Evolutionary conservation across 352 stramenopile genomes (phyloP).

Genomic region (Phytophthora crassamura): DNA sequence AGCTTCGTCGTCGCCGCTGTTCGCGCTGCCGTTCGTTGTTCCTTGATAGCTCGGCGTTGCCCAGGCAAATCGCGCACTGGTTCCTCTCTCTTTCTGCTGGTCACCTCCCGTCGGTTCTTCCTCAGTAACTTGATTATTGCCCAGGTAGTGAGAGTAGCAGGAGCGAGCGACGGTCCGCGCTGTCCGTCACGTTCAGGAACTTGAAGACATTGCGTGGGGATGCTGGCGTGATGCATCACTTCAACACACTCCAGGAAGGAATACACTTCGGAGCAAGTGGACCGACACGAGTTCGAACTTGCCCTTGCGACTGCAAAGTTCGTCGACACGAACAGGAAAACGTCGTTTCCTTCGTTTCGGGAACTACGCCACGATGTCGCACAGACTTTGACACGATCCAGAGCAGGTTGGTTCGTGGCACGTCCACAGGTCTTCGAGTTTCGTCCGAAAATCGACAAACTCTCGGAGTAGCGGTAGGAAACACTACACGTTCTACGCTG

Average conservation of each 20-base stretch:
- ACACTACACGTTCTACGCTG: constrained; percentile 48
- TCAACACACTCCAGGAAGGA: constrained; percentile 64
- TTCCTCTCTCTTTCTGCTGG: constrained; percentile 17
- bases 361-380: constrained; percentile 63
- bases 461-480: constrained; percentile 58
- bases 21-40: constrained; percentile 8
- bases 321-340: constrained; percentile 35
- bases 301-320: constrained; percentile 48
- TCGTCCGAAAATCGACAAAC: constrained; percentile 50
- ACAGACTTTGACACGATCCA: constrained; percentile 64
- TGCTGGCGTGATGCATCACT: constrained; percentile 49
- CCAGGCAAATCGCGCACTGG: constrained; percentile 47
- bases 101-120: constrained; percentile 8
- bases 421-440: constrained; percentile 52
- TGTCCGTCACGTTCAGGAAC: constrained; percentile 55
- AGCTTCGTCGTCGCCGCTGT: not conserved
- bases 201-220: constrained; percentile 48
- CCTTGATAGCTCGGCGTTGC: constrained; percentile 33
- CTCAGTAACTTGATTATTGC: constrained; percentile 38
- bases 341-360: constrained; percentile 44
- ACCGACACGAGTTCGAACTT: constrained; percentile 60
- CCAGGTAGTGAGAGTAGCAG: constrained; percentile 70
- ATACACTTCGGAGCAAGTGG: constrained; percentile 57
- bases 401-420: constrained; percentile 56
- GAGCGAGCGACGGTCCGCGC: constrained; percentile 50